Base-by-base conservation (phyloP, 805 yeast species). In the Komagataella phaffii region DNA sequence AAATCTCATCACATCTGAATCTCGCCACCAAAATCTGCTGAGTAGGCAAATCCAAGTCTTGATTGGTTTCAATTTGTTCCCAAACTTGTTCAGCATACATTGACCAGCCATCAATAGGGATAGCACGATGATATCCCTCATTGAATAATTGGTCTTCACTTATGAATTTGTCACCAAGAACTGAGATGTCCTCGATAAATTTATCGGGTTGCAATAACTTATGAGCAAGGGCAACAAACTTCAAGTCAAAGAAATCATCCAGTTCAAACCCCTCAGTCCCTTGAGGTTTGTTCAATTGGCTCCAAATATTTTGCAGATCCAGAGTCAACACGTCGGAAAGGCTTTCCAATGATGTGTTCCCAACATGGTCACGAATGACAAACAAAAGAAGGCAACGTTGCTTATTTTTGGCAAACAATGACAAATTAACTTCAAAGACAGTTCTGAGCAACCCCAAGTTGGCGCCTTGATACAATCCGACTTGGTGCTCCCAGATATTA, bases 71-170 rank as follows among this genome's bases (percentile, higher is more conserved):
- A 59, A 93, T 93, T 66, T 88, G 96, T 50, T 86, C 83, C 99
- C 99, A 93, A 57, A 96, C 83, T 61, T 83, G 85, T 51, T 81
- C 83, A 1, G 96, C 89, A 60, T 93, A 93, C 64, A 89, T 67
- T 3, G 91, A 77, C 98, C 99, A 93, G 21, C 97, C 98, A 67
- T 93, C 99, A 51, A 91, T 74, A 8, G 99, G 99, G 52, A 93
- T 80, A 49, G 76, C 74, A 57, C 93, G 89, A 61, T 88, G 96
- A 64, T 88, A 90, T 49, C 79, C 74, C 2, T 77, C 73, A 53
- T 79, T 76, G 71, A 89, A 88, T 43, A 83, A 70, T 51, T 69
- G 66, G 8, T 60, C 48, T 14, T 30, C 40, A 36, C 64, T 65
- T 14, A 71, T 65, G 54, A 91, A 80, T 44, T 79, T 67, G 55